A percentile compares a stretch with the other conserved stretches of the same genome.
phyloP scores from a whole-genome alignment of 768 basidiomycete species.

The Lactarius trivialis region DNA sequence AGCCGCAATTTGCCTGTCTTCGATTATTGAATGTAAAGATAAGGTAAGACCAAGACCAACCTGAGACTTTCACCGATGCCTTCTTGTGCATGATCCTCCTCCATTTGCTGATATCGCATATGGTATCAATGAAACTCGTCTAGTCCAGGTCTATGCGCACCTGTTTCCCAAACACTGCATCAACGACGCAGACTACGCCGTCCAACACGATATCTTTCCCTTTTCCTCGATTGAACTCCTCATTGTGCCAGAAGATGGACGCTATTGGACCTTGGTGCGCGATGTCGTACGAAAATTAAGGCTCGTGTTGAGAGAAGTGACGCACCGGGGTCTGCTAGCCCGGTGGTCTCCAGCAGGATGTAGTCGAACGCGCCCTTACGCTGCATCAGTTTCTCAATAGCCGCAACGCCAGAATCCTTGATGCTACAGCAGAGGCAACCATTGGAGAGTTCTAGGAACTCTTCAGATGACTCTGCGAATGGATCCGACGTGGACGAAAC shows the following conservation, averaged over 20 bases:
- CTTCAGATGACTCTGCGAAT: conserved; percentile 60
- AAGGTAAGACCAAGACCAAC: conserved; percentile 34
- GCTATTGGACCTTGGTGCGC: conserved; percentile 65
- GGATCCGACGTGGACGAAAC: conserved; percentile 63
- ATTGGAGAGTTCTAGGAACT: conserved; percentile 89
- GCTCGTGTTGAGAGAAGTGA: neutral
- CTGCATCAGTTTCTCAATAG: conserved; percentile 88
- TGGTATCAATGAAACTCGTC: neutral
- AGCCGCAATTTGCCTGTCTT: conserved; percentile 81
- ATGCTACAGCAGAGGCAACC: conserved; percentile 99
- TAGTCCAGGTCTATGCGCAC: conserved; percentile 27
- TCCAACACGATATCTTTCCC: conserved; percentile 71
- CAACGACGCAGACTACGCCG: conserved; percentile 89
- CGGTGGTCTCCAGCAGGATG: conserved; percentile 93
- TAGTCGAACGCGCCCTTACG: conserved; percentile 88
- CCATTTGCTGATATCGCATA: conserved; percentile 60
- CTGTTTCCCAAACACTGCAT: conserved; percentile 72
- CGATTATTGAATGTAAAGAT: neutral
- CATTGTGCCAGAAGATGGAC: conserved; percentile 81
- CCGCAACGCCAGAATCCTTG: conserved; percentile 87
- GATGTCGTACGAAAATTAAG: neutral
- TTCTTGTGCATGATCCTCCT: conserved; percentile 64
- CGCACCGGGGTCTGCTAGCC: conserved; percentile 89
- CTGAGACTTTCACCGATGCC: conserved; percentile 72
- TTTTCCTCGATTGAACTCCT: conserved; percentile 65